Percentiles rank a stretch among this genome's conserved stretches.
phyloP scores from a whole-genome alignment of 495 filamentous ascomycete genomes.

The Aspergillus sclerotioniger region DNA sequence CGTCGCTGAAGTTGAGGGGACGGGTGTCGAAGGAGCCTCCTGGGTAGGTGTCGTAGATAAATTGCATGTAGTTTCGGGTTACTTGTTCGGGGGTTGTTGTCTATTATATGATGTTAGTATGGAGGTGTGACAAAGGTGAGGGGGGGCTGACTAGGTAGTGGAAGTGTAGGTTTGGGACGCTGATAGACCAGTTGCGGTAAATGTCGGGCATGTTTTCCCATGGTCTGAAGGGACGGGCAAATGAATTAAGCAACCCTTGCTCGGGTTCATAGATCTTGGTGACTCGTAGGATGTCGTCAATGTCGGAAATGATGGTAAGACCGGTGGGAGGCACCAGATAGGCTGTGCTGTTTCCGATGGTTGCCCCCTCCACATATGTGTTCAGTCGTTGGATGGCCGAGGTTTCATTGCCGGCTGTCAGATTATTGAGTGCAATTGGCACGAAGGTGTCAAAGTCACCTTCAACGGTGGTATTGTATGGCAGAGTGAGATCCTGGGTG shows the following conservation, averaged over 20 bases:
- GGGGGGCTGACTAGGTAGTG: not conserved
- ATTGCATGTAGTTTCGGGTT: constrained; percentile 1
- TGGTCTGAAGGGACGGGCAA: not conserved
- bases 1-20: constrained; percentile 3
- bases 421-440: not conserved
- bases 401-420: not conserved
- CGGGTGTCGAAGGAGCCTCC: not conserved
- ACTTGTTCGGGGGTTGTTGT: not conserved
- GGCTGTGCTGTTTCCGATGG: not conserved
- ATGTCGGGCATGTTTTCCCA: constrained; percentile 2
- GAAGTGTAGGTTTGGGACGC: not conserved
- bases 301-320: not conserved
- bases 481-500: not conserved
- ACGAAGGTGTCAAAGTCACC: not conserved
- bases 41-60: not conserved
- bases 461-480: not conserved
- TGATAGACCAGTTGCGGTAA: constrained; percentile 1
- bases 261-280: constrained; percentile 1
- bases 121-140: no score
- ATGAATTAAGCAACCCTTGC: not conserved
- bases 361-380: not conserved
- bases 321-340: not conserved
- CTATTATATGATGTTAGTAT: not conserved
- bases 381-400: not conserved
- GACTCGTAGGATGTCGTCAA: not conserved